phyloP scores from a whole-genome alignment of 2,329 filamentous ascomycete genomes.

The Colletotrichum navitas region DNA sequence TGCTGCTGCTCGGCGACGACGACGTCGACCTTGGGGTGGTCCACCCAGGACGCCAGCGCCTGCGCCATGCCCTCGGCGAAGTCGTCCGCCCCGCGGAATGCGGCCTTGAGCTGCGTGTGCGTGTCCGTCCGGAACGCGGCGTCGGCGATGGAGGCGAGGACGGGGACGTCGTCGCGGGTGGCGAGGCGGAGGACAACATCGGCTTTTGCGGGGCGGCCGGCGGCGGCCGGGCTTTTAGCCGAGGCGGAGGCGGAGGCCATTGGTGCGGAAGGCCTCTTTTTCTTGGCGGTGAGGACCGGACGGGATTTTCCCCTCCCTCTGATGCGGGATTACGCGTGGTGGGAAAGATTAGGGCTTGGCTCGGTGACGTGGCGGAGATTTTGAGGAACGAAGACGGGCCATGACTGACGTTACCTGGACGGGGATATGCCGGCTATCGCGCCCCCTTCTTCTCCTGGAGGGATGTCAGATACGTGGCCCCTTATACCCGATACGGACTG shows the following conservation, averaged over 20 bases:
- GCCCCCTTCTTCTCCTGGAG: background rate
- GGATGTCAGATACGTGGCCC: background rate
- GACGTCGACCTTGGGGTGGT: slow-evolving; percentile 46
- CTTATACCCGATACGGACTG: slow-evolving; percentile 4
- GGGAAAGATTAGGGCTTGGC: background rate
- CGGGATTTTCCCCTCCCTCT: background rate
- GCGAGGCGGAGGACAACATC: slow-evolving; percentile 19
- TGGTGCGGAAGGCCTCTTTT: background rate
- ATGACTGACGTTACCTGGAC: background rate
- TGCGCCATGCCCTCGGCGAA: slow-evolving; percentile 46
- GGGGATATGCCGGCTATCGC: background rate
- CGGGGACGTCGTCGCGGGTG: slow-evolving; percentile 46
- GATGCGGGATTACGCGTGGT: background rate
- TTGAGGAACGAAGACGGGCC: no score
- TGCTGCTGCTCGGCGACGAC: slow-evolving; percentile 50
- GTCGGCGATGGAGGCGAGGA: slow-evolving; percentile 49
- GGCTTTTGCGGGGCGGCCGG: slow-evolving; percentile 10
- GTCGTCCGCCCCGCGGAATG: slow-evolving; percentile 47
- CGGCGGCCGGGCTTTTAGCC: no score
- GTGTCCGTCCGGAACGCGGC: slow-evolving; percentile 49
- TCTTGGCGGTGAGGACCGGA: background rate
- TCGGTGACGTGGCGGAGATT: background rate
- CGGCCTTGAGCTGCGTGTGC: slow-evolving; percentile 53
- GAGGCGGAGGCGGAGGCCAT: slow-evolving; percentile 11
- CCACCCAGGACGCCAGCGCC: slow-evolving; percentile 45